Evolutionary conservation across 768 basidiomycete species (phyloP).

Genomic region (Calocera viscosa): DNA sequence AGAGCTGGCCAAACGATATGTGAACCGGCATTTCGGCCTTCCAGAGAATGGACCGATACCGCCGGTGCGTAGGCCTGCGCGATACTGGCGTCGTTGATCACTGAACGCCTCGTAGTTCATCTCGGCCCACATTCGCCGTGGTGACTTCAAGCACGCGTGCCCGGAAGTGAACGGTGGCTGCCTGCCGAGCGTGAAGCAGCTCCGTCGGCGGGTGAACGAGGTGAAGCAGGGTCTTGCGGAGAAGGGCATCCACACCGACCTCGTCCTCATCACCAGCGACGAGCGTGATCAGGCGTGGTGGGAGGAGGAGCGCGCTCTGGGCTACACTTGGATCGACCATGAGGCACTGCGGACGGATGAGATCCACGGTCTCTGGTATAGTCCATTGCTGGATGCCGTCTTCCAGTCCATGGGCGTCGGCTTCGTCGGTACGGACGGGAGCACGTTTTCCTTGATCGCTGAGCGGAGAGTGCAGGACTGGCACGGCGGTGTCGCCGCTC

Average conservation of each 20-base stretch:
- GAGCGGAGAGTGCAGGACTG: conserved; percentile 45
- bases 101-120: too few relatives aligned
- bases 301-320: background rate
- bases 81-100: too few relatives aligned
- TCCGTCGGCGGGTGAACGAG: background rate
- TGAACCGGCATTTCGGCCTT: conserved; percentile 4
- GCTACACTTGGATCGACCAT: background rate
- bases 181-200: background rate
- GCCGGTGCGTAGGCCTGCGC: conserved; percentile 13
- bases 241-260: background rate
- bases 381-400: conserved; percentile 56
- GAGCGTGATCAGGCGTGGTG: background rate
- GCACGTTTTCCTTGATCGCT: conserved; percentile 59
- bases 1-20: conserved; percentile 18
- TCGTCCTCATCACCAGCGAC: background rate
- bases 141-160: background rate
- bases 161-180: background rate
- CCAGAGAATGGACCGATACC: conserved; percentile 9
- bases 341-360: background rate
- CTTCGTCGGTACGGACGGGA: conserved; percentile 58
- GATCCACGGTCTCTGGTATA: conserved; percentile 25
- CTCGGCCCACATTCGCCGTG: background rate
- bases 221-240: background rate
- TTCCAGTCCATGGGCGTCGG: conserved; percentile 55
- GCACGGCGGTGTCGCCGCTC: too few relatives aligned